A percentile compares a stretch with the other conserved stretches of the same genome.
phyloP scores from a whole-genome alignment of 805 yeast species.

The Middelhovenomyces tepae region DNA sequence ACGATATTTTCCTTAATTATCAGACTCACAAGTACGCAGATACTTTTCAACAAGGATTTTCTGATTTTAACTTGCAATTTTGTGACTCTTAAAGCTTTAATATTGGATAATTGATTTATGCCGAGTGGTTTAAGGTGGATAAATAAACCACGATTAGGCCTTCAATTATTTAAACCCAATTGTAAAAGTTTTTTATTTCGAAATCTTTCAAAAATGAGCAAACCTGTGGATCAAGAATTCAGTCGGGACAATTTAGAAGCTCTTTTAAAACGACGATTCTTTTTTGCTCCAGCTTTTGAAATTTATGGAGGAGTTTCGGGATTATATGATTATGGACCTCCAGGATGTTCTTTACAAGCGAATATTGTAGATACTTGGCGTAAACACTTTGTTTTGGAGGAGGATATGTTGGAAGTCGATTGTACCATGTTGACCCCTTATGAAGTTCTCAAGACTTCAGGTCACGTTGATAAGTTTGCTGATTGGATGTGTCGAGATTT shows the following conservation, averaged over 20 bases:
- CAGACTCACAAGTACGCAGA: too few relatives aligned
- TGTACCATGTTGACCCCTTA: constrained; percentile 96
- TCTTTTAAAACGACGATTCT: constrained; percentile 89
- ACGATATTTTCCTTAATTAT: too few relatives aligned
- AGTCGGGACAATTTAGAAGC: constrained; percentile 84
- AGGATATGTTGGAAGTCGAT: constrained; percentile 98
- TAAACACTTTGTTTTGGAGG: constrained; percentile 94
- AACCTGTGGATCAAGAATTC: constrained; percentile 32
- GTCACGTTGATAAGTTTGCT: constrained; percentile 97
- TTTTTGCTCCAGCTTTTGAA: constrained; percentile 96
- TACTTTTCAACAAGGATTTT: too few relatives aligned
- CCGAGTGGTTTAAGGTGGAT: too few relatives aligned
- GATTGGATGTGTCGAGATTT: constrained; percentile 98
- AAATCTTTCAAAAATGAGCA: too few relatives aligned
- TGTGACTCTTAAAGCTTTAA: too few relatives aligned
- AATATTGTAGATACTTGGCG: constrained; percentile 93
- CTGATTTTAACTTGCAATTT: too few relatives aligned
- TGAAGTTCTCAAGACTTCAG: constrained; percentile 96
- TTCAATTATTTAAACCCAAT: too few relatives aligned
- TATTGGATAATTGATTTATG: too few relatives aligned
- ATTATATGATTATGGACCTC: constrained; percentile 97
- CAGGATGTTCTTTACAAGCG: constrained; percentile 98
- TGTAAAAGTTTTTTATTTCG: too few relatives aligned
- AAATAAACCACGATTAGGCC: too few relatives aligned
- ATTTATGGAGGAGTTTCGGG: constrained; percentile 98